Evolutionary conservation across 768 basidiomycete species (phyloP), one percentile per base, ranked within the genome.

Genomic region (Mycena filopes): DNA sequence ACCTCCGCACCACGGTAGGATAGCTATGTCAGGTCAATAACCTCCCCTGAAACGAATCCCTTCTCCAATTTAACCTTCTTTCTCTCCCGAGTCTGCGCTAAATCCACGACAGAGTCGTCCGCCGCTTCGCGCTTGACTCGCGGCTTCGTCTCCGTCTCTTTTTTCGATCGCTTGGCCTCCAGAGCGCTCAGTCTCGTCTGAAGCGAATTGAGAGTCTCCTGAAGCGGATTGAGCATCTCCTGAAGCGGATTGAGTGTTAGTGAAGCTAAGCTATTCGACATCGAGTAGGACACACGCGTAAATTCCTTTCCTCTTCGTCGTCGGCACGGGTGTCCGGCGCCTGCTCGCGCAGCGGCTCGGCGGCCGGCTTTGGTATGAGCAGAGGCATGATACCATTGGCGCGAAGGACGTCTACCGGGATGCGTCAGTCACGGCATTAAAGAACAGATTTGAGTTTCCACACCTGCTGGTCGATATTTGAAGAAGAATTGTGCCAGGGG

Each of bases 341-440:
- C 25, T 53, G 43, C 36, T 12, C 40, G 16, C 12, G 29, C 15
- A 11, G 9, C 8, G 38, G 26, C 7, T 47, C 41, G 25, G 21
- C 13, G 4, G 57, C 12, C 0, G 47, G 40, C 25, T 36, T 53
- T 41, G 20, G 2, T 15, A 57, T 57, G 31, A 29, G 21, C 20
- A n/a, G 29, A n/a, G 66, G 66, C 10, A 56, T 61, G 10, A 67
- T 63, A 26, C 56, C 66, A 20, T 63, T 63, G 18, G 66, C 66
- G 3, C 49, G 66, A 9, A 67, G 57, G 25, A 67, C 28, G 21
- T 58, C 66, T 67, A 21, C n/a, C n/a, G 20, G 33, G 46, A 15
- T 21, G 6, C 18, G 3, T 26, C 3, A 25, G 40, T n/a, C n/a
- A n/a, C n/a, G n/a, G n/a, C n/a, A n/a, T n/a, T n/a, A n/a, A n/a